phyloP scores from a whole-genome alignment of 805 yeast species.

The Wickerhamiella slavikovae region DNA sequence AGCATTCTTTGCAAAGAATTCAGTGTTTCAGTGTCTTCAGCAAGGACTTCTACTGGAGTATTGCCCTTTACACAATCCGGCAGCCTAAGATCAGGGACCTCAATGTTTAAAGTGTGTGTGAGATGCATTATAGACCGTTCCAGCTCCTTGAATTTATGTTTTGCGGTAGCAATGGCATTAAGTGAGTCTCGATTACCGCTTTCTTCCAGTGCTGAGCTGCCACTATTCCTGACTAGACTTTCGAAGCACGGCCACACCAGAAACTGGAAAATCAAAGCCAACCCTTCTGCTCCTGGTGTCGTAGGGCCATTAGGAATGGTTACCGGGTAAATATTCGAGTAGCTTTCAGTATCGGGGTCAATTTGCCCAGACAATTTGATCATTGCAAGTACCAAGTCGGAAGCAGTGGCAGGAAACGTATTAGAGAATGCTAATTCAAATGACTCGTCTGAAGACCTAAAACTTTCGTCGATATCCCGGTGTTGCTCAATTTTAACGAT shows the following conservation, averaged over 20 bases:
- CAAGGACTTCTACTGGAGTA: too few relatives aligned
- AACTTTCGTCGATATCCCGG: too few relatives aligned
- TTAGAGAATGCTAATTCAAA: too few relatives aligned
- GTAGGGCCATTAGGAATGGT: background rate
- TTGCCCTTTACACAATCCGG: slow-evolving; percentile 22
- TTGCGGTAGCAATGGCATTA: slow-evolving; percentile 3
- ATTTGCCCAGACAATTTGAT: slow-evolving; percentile 2
- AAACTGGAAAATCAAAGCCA: slow-evolving; percentile 36
- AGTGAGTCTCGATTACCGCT: too few relatives aligned
- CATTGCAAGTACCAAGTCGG: slow-evolving; percentile 3
- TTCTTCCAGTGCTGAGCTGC: background rate
- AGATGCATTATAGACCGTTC: slow-evolving; percentile 45
- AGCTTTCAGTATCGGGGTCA: slow-evolving; percentile 6
- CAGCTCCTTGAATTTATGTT: slow-evolving; percentile 25
- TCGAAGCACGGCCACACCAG: slow-evolving; percentile 60
- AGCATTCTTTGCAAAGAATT: slow-evolving; percentile 52
- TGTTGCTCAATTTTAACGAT: slow-evolving; percentile 5
- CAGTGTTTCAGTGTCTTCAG: slow-evolving; percentile 31
- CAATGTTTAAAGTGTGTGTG: slow-evolving; percentile 31
- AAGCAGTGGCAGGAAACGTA: slow-evolving; percentile 1
- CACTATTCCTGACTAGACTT: slow-evolving; percentile 9
- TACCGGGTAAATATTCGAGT: slow-evolving; percentile 2
- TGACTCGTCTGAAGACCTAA: too few relatives aligned
- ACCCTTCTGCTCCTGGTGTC: slow-evolving; percentile 11
- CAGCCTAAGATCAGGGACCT: slow-evolving; percentile 9